Conservation (phyloP, 306 rosid species). For the Gynostemma pentaphyllum region DNA sequence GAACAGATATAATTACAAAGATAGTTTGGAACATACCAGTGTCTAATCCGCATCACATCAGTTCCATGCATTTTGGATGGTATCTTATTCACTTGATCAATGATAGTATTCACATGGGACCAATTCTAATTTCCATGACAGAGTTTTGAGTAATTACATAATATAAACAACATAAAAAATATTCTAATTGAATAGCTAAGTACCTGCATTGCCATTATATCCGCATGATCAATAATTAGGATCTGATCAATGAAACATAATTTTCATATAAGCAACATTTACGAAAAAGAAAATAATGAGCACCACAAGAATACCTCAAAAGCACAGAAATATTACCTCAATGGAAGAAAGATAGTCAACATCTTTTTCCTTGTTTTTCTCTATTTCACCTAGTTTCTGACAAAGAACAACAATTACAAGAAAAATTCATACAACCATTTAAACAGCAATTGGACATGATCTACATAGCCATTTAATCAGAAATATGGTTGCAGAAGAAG, state of each 20-base stretch:
- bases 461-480: no score
- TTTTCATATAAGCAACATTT: background rate
- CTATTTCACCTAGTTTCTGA: constrained; percentile 72
- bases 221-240: constrained; percentile 83
- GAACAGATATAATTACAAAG: background rate
- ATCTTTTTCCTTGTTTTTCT: constrained; percentile 61
- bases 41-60: constrained; percentile 80
- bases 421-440: no score
- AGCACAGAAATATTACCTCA: constrained; percentile 44
- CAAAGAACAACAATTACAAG: constrained; percentile 20
- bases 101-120: constrained; percentile 56
- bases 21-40: constrained; percentile 34
- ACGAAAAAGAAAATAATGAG: background rate
- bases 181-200: constrained; percentile 16
- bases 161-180: constrained; percentile 9
- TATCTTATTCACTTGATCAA: constrained; percentile 56
- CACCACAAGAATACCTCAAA: background rate
- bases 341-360: constrained; percentile 89
- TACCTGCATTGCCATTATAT: constrained; percentile 93
- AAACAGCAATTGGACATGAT: no score
- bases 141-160: background rate
- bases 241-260: constrained; percentile 42
- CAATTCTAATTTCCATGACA: constrained; percentile 47
- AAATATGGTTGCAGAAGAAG: no score
- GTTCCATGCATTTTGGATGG: constrained; percentile 75